Conservation (phyloP, 2,329 filamentous ascomycete species). For the Cytospora mali region DNA sequence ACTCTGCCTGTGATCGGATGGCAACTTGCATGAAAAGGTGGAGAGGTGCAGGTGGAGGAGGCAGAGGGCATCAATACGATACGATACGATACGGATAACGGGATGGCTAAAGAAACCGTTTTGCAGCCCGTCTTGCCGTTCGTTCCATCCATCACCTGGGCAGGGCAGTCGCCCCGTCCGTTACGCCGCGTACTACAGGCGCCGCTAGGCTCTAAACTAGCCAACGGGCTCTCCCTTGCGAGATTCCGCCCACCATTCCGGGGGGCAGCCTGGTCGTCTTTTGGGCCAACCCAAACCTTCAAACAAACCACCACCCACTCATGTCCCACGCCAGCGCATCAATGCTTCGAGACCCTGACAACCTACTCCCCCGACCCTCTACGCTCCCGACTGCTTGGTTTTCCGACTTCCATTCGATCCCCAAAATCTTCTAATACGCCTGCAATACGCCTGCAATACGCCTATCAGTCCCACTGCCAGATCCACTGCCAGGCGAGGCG, state of each 20-base stretch:
- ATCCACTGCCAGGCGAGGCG: constrained; percentile 20
- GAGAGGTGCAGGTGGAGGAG: constrained; percentile 12
- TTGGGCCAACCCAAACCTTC: constrained; percentile 28
- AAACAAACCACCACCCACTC: constrained; percentile 37
- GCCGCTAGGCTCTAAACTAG: not conserved
- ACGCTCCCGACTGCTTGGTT: constrained; percentile 44
- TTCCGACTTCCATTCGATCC: constrained; percentile 35
- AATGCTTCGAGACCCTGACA: constrained; percentile 46
- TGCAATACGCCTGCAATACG: not conserved
- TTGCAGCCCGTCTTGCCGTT: constrained; percentile 1
- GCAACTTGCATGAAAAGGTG: constrained; percentile 11
- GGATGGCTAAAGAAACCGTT: constrained; percentile 4
- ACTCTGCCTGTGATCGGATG: constrained; percentile 14
- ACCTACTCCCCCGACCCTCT: constrained; percentile 25
- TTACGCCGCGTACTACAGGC: not conserved
- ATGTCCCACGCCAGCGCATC: constrained; percentile 48
- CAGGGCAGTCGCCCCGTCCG: no score
- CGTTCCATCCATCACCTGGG: not conserved
- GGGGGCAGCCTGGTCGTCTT: constrained; percentile 23
- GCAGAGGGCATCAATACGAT: constrained; percentile 3
- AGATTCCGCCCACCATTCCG: constrained; percentile 12
- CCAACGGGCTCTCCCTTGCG: constrained; percentile 22
- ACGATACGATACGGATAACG: constrained; percentile 7
- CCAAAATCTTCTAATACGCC: constrained; percentile 16
- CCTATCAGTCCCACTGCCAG: constrained; percentile 18